A percentile compares a stretch with the other conserved stretches of the same genome.
Evolutionary conservation across 23 red algal species (phyloP).

Genomic region (Gracilaria domingensis): DNA sequence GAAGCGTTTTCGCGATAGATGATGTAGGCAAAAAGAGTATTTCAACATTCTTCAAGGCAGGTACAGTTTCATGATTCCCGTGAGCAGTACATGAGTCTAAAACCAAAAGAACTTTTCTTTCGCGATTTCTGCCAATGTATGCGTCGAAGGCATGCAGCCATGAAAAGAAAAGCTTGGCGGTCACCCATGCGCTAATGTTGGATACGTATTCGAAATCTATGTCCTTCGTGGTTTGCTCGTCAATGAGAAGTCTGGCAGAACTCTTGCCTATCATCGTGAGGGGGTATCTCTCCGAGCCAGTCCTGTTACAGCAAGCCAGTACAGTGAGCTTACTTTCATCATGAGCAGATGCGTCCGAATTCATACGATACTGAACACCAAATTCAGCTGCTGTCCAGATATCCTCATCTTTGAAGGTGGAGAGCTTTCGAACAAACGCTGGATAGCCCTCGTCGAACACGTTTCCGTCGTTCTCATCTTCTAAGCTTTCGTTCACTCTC

Average conservation of each 20-base stretch:
- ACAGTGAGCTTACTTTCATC: constrained; percentile 60
- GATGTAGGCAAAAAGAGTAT: constrained; percentile 30
- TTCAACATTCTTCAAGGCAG: constrained; percentile 24
- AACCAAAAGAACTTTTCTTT: constrained; percentile 26
- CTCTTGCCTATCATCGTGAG: constrained; percentile 45
- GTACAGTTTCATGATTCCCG: constrained; percentile 34
- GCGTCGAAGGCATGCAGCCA: constrained; percentile 49
- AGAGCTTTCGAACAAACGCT: constrained; percentile 24
- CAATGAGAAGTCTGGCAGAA: not conserved
- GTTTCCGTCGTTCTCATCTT: constrained; percentile 1
- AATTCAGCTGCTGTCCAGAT: constrained; percentile 60
- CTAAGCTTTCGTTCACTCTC: constrained; percentile 8
- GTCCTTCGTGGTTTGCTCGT: constrained; percentile 35
- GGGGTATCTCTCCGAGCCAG: constrained; percentile 37
- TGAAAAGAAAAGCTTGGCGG: constrained; percentile 36
- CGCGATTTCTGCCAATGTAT: constrained; percentile 5
- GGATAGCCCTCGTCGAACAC: constrained; percentile 10
- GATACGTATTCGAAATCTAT: constrained; percentile 37
- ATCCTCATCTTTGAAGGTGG: constrained; percentile 15
- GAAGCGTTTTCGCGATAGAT: constrained; percentile 35
- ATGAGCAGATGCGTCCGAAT: not conserved
- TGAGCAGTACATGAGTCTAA: constrained; percentile 47
- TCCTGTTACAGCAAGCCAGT: constrained; percentile 36
- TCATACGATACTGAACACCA: constrained; percentile 43
- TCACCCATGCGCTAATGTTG: constrained; percentile 63